A percentile compares a stretch with the other conserved stretches of the same genome.
Conservation (phyloP, 306 rosid genomes). For the Dicorynia guianensis region DNA sequence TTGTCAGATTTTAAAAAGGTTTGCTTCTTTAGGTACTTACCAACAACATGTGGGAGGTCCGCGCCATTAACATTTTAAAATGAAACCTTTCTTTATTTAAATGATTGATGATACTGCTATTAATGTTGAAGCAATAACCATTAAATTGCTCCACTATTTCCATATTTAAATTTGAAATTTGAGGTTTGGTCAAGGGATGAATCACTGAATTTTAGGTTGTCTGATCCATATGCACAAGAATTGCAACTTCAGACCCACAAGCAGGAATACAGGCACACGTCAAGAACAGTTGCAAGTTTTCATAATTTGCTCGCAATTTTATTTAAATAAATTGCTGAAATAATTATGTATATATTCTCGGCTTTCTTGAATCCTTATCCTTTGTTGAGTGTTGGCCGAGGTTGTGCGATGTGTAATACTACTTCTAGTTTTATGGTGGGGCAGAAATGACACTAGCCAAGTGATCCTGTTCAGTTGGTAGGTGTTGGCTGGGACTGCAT, state of each 20-base stretch:
- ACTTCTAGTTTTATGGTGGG: not conserved
- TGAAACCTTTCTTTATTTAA: not conserved
- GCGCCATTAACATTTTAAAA: slow-evolving; percentile 11
- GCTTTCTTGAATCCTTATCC: too few relatives aligned
- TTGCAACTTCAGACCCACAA: not conserved
- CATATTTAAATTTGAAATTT: slow-evolving; percentile 14
- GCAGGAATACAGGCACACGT: too few relatives aligned
- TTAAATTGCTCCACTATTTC: not conserved
- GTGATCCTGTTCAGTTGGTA: not conserved
- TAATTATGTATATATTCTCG: too few relatives aligned
- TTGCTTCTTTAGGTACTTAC: too few relatives aligned
- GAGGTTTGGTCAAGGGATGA: not conserved
- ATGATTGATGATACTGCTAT: not conserved
- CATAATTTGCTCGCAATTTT: too few relatives aligned
- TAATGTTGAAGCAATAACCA: not conserved
- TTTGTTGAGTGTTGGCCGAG: too few relatives aligned
- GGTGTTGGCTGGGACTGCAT: not conserved
- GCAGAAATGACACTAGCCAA: not conserved
- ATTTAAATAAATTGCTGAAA: too few relatives aligned
- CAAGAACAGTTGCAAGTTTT: too few relatives aligned
- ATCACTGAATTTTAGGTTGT: slow-evolving; percentile 14
- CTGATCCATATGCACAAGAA: not conserved
- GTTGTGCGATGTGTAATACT: not conserved
- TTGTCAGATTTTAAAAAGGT: not conserved
- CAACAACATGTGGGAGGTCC: not conserved